Conservation (phyloP, 2,329 filamentous ascomycete species). For the Fusarium albidum region DNA sequence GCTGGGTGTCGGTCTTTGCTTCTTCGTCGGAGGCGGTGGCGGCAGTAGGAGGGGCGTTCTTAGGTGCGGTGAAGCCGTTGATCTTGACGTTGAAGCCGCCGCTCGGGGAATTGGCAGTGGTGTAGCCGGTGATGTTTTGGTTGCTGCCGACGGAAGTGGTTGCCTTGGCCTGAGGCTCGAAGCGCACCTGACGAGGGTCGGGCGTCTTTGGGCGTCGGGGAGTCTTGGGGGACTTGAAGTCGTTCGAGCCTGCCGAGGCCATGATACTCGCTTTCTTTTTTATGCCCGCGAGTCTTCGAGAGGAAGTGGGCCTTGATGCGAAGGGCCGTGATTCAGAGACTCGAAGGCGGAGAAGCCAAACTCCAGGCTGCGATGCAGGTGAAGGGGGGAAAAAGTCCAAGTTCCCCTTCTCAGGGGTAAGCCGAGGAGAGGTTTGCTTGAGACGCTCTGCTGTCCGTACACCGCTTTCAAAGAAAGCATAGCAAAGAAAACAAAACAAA, state of each 20-base stretch:
- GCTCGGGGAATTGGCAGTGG: slow-evolving; percentile 36
- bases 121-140: slow-evolving; percentile 20
- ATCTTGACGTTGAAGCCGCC: slow-evolving; percentile 35
- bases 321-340: slow-evolving; percentile 21
- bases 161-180: slow-evolving; percentile 29
- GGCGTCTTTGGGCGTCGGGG: slow-evolving; percentile 40
- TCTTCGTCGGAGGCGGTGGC: slow-evolving; percentile 13
- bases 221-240: slow-evolving; percentile 42
- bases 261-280: slow-evolving; percentile 28
- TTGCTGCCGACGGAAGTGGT: slow-evolving; percentile 7
- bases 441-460: not conserved
- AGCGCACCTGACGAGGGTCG: slow-evolving; percentile 45
- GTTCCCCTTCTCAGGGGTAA: not conserved
- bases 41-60: slow-evolving; percentile 9
- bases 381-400: not conserved
- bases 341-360: not conserved
- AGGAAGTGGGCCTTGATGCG: not conserved
- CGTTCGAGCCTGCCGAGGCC: slow-evolving; percentile 38
- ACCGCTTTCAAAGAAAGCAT: not conserved
- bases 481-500: not conserved
- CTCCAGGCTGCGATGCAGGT: not conserved
- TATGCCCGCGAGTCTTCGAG: not conserved
- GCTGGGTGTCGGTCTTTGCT: slow-evolving; percentile 18
- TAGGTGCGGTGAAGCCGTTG: slow-evolving; percentile 14
- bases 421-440: slow-evolving; percentile 1